These are phyloP conservation scores for Vitis vinifera DNA, from an alignment of 164 flowering plant genomes.

Conservation along the genomic window ASM3070453v1 NC_081811.1:26085501-26086000, in stretches of 20 bases:
- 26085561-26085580: no score
- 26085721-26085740: slow-evolving; percentile 11
- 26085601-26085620: no score
- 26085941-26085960: slow-evolving; percentile 69
- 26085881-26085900: slow-evolving; percentile 70
- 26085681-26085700: slow-evolving; percentile 78
- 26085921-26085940: slow-evolving; percentile 54
- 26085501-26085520: no score
- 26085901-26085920: slow-evolving; percentile 69
- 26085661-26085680: slow-evolving; percentile 77
- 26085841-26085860: slow-evolving; percentile 69
- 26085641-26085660: slow-evolving; percentile 7
- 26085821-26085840: slow-evolving; percentile 61
- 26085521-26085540: no score
- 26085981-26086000: slow-evolving; percentile 29
- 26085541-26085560: no score
- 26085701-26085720: slow-evolving; percentile 70
- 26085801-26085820: slow-evolving; percentile 46
- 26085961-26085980: slow-evolving; percentile 53
- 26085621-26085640: background rate
- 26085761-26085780: background rate
- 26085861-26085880: slow-evolving; percentile 70
- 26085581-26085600: no score
- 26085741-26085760: background rate
- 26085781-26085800: background rate